Conservation (phyloP, 164 flowering plant species). For the Macadamia tetraphylla region DNA sequence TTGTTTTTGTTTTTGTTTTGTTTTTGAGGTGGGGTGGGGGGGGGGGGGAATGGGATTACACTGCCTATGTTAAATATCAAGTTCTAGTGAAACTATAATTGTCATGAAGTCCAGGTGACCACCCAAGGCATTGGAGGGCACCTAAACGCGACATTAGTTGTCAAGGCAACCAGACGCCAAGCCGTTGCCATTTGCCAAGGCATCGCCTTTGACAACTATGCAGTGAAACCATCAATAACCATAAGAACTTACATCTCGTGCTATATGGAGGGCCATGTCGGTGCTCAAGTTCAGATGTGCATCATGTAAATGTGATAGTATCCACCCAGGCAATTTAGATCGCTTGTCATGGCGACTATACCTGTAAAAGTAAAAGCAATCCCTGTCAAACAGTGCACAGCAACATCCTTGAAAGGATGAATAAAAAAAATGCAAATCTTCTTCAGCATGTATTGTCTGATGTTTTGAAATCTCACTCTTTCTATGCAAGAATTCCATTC, state of each 20-base stretch:
- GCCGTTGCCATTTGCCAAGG: not conserved
- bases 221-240: not conserved
- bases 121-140: no score
- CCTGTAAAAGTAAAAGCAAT: conserved; percentile 34
- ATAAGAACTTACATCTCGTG: conserved; percentile 60
- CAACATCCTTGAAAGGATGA: no score
- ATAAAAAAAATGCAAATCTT: no score
- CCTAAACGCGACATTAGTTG: no score
- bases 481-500: no score
- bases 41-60: no score
- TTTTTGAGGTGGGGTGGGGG: no score
- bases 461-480: no score
- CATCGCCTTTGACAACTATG: not conserved
- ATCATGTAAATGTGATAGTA: conserved; percentile 81
- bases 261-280: conserved; percentile 97
- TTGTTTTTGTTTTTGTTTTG: no score
- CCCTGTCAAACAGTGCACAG: not conserved
- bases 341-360: conserved; percentile 96
- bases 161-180: not conserved
- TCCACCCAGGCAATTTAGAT: conserved; percentile 96
- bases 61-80: not conserved
- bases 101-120: no score
- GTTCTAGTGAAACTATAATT: no score
- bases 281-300: conserved; percentile 95
- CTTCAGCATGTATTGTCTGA: no score